phyloP scores from a whole-genome alignment of 139 green algal genomes.

The Auxenochlorella pyrenoidosa region DNA sequence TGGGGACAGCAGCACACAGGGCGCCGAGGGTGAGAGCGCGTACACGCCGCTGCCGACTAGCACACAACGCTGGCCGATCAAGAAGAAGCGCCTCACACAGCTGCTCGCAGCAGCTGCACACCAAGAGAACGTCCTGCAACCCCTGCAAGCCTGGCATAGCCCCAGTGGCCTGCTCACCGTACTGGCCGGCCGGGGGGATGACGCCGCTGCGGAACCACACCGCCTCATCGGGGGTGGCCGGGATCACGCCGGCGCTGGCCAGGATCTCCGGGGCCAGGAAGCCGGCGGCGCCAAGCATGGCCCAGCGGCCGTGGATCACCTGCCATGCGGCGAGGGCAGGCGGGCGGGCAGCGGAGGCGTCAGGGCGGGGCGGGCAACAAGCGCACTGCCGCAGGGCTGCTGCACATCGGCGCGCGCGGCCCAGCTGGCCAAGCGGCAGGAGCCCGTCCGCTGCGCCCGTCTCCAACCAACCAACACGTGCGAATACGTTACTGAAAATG shows the following conservation, averaged over 20 bases:
- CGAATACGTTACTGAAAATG: no score
- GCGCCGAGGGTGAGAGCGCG: constrained; percentile 7
- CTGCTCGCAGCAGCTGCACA: no score
- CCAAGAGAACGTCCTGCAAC: no score
- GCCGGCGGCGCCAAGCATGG: constrained; percentile 97
- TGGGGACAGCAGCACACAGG: neutral
- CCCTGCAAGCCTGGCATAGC: no score
- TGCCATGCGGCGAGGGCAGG: neutral
- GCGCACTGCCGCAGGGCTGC: no score
- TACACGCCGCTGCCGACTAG: neutral
- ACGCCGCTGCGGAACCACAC: constrained; percentile 93
- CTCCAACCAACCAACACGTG: no score
- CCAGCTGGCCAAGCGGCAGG: no score
- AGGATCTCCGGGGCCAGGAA: constrained; percentile 96
- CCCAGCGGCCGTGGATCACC: constrained; percentile 90
- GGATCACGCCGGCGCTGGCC: constrained; percentile 81
- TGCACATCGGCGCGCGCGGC: no score
- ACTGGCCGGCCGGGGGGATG: constrained; percentile 84
- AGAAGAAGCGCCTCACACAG: no score
- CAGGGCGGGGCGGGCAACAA: no score
- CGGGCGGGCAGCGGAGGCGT: no score
- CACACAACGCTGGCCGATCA: neutral
- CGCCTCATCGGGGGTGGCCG: constrained; percentile 67
- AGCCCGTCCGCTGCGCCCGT: no score
- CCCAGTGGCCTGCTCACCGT: constrained; percentile 25